Conservation (phyloP, 345 rosid species). For the Rhodomyrtus tomentosa region DNA sequence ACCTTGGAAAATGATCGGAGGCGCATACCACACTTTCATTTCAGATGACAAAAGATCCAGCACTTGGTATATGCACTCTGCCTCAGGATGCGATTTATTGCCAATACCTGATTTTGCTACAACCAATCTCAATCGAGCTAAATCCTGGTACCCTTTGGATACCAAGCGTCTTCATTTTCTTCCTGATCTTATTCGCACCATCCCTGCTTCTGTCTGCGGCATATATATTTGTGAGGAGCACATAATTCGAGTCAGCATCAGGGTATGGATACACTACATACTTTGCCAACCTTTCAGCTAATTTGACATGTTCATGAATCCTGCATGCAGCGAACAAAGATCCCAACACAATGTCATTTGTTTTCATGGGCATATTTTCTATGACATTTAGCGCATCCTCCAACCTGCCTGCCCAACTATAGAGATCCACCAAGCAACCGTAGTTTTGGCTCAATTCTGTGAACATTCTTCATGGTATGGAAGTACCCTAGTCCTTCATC, state of each 20-base stretch:
- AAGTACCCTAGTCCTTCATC: slow-evolving; percentile 50
- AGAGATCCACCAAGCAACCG: slow-evolving; percentile 80
- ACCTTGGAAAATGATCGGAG: not conserved
- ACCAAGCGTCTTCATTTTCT: slow-evolving; percentile 58
- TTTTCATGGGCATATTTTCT: slow-evolving; percentile 63
- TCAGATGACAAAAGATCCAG: slow-evolving; percentile 39
- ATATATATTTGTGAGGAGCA: slow-evolving; percentile 58
- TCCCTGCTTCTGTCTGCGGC: slow-evolving; percentile 69
- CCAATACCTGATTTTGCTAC: slow-evolving; percentile 43
- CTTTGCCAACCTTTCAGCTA: slow-evolving; percentile 47
- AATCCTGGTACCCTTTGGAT: slow-evolving; percentile 61
- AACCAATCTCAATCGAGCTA: slow-evolving; percentile 56
- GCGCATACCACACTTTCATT: not conserved
- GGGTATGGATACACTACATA: slow-evolving; percentile 34
- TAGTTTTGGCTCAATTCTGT: slow-evolving; percentile 58
- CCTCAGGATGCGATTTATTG: slow-evolving; percentile 44
- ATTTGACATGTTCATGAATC: slow-evolving; percentile 25
- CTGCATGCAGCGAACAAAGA: slow-evolving; percentile 70
- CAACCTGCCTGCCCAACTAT: slow-evolving; percentile 67
- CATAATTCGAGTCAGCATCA: slow-evolving; percentile 46
- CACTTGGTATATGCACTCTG: slow-evolving; percentile 22
- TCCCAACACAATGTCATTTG: slow-evolving; percentile 65
- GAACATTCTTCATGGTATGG: slow-evolving; percentile 33
- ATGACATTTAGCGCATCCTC: slow-evolving; percentile 52
- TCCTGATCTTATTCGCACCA: slow-evolving; percentile 53